A percentile compares a stretch with the other conserved stretches of the same genome.
Conservation (phyloP, 805 yeast species). For the Wickerhamiella domercqiae region DNA sequence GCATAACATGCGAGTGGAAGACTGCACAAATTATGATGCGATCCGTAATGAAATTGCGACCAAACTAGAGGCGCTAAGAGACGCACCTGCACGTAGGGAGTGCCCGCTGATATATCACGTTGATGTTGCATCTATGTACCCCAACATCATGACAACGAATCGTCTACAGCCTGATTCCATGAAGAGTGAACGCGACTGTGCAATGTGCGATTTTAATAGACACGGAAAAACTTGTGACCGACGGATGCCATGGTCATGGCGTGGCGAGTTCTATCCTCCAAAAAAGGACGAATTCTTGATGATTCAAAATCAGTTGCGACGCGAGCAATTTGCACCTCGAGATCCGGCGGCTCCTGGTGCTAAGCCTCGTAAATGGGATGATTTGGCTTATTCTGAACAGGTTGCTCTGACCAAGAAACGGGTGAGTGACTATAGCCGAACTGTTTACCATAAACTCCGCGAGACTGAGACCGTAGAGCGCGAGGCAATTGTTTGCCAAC, state of each 20-base stretch:
- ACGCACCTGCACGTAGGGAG: constrained; percentile 52
- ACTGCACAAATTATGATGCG: constrained; percentile 50
- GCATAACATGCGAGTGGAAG: constrained; percentile 53
- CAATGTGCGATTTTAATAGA: constrained; percentile 90
- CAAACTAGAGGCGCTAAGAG: constrained; percentile 42
- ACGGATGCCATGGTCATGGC: constrained; percentile 90
- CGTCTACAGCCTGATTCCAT: constrained; percentile 96
- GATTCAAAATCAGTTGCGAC: constrained; percentile 70
- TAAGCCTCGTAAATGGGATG: constrained; percentile 39
- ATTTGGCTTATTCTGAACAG: constrained; percentile 62
- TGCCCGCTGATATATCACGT: constrained; percentile 87
- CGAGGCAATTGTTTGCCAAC: constrained; percentile 89
- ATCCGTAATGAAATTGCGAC: constrained; percentile 42
- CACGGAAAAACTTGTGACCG: constrained; percentile 93
- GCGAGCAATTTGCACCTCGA: constrained; percentile 32
- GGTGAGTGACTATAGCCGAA: constrained; percentile 67
- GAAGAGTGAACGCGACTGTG: constrained; percentile 90
- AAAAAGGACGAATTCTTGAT: constrained; percentile 79
- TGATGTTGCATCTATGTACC: constrained; percentile 99
- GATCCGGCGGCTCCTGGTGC: background rate
- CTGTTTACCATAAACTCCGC: constrained; percentile 68
- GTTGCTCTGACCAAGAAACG: constrained; percentile 61
- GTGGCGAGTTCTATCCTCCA: constrained; percentile 92
- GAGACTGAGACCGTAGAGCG: constrained; percentile 72
- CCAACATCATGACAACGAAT: constrained; percentile 95